Base-by-base conservation (phyloP, 169 alveolate species). In the Perkinsus olseni region DNA sequence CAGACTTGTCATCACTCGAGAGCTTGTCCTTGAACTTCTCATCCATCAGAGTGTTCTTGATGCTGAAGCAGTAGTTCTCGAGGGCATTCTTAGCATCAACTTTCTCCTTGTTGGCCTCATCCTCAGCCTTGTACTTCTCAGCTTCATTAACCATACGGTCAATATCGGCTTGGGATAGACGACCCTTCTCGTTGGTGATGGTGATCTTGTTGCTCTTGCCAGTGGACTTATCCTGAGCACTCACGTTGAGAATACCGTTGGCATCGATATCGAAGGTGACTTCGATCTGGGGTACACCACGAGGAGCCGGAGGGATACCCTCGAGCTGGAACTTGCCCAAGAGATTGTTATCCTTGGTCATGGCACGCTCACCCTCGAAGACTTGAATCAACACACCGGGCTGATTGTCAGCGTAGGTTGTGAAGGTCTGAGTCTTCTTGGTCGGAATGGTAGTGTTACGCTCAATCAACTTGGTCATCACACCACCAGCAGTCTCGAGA, bases 211-310 rank as follows among this genome's bases (percentile, higher is more conserved):
- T 97, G 93, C 97, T 95, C 96, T 98, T 98, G 45, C 99, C 99
- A 34, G 99, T 97, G 92, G 98, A 96, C 97, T 98, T 98, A 94
- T 99, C 99, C 94, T 95, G 97, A 91, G 99, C 99, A 20, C 99
- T 95, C 37, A 99, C 99, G 96, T 98, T 98, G 96, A 98, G 95
- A 92, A 98, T 98, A 93, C 99, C 99, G 96, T 99, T 99, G 90
- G 99, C 99, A 96, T 99, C 99, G 74, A 99, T 97, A 95, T 98
- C 99, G 94, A 98, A 99, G 34, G 99, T 97, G 92, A 99, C 99
- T 95, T 98, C 99, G 95, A 99, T 99, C 96, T 99, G 99, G 38
- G 99, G 99, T 17, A 97, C 99, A 74, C 99, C 99, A 94, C 99
- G 96, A 36, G 99, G 99, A 38, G 99, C 99, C 8, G 99, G 99